Percentiles rank a stretch among this genome's conserved stretches.
phyloP scores from a whole-genome alignment of 2,329 filamentous ascomycete genomes.

The Plectosphaerella sp. region DNA sequence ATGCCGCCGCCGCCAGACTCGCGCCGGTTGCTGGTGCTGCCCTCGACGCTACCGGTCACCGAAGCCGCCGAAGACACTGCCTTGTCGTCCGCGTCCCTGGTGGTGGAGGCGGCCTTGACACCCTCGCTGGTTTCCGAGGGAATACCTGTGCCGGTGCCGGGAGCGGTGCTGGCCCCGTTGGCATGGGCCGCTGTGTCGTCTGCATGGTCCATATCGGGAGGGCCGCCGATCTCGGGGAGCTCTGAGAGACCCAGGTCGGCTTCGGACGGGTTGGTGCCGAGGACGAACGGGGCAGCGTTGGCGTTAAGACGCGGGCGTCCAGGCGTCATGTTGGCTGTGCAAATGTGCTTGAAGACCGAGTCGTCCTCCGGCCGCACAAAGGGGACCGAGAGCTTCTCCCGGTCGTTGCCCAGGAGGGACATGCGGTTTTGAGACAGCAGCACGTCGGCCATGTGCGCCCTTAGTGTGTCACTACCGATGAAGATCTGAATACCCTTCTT shows the following conservation, averaged over 20 bases:
- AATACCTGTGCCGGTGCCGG: too few relatives aligned
- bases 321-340: constrained; percentile 52
- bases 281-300: constrained; percentile 36
- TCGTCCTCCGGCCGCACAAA: constrained; percentile 92
- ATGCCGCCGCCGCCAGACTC: constrained; percentile 47
- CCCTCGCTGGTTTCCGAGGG: too few relatives aligned
- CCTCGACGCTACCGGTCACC: constrained; percentile 5
- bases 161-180: too few relatives aligned
- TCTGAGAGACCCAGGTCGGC: neutral
- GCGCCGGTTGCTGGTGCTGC: constrained; percentile 23
- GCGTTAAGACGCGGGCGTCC: constrained; percentile 58
- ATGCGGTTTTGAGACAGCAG: constrained; percentile 89
- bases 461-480: constrained; percentile 82
- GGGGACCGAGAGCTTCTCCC: constrained; percentile 82
- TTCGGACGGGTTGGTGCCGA: constrained; percentile 18
- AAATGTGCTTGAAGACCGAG: constrained; percentile 70
- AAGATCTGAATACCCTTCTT: constrained; percentile 76
- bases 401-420: constrained; percentile 80
- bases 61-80: neutral
- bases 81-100: neutral
- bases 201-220: too few relatives aligned
- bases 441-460: constrained; percentile 83
- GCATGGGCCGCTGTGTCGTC: too few relatives aligned
- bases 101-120: neutral
- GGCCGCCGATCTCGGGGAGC: neutral